Base-by-base conservation (phyloP, 169 alveolate species). In the Plasmodium gonderi region DNA sequence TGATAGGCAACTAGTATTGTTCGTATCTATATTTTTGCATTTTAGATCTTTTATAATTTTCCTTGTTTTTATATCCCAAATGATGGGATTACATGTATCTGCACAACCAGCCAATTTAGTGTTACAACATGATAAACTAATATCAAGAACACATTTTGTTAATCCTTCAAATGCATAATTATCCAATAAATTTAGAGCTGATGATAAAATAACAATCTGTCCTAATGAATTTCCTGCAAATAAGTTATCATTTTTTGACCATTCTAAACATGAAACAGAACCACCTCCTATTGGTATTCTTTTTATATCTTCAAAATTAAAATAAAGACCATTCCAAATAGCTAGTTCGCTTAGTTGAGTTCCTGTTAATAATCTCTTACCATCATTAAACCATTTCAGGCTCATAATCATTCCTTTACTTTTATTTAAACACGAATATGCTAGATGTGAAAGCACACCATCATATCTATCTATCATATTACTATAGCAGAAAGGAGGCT, bases 291-390 rank as follows among this genome's bases (percentile, higher is more conserved):
- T 96, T 29, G 98, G 98, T 78, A 97, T 96, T 47, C 98, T 95
- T 81, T 97, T 97, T 80, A 97, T 89, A 79, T 97, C 98, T 36
- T 97, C 98, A 77, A 97, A 97, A 33, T 96, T 96, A 81, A 97
- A 97, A 45, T 95, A 92, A 11, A 93, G 74, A 12, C 98, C 98
- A 92, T 94, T 96, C 98, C 98, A 97, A 81, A 97, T 95, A 42
- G 96, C 95, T 40, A 97, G 83, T 79, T 97, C 97, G 20, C 98
- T 98, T 5, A 97, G 96, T 67, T 95, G 97, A n/a, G 98, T 97
- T 42, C 98, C 98, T 31, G 97, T 97, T 90, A 97, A 79, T 47
- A 97, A 93, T 51, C 97, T 92, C 94, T 96, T 95, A 38, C 98
- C 98, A 68, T 95, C 96, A 54, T 97, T 97, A 91, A 96, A 96